These are phyloP conservation scores for Talaromyces sp. DNA, from an alignment of 2,329 filamentous ascomycete species.

Conservation along the genomic window DNA sequence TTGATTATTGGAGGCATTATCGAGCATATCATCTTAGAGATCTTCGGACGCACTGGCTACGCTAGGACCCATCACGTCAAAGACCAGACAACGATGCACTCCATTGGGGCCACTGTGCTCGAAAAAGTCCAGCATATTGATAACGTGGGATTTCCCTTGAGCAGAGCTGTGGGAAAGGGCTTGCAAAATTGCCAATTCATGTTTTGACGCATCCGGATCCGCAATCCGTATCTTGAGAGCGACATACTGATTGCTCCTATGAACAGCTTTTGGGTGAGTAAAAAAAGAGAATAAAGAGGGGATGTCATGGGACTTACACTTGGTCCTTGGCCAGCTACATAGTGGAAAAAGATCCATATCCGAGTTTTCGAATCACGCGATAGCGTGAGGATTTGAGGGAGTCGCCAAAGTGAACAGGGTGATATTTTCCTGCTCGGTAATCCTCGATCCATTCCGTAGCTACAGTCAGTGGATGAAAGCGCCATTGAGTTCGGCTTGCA, in stretches of 20 bases:
- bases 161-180: slow-evolving; percentile 13
- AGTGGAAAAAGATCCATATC: too few relatives aligned
- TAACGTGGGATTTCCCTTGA: slow-evolving; percentile 13
- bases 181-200: slow-evolving; percentile 15
- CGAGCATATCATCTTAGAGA: neutral
- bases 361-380: too few relatives aligned
- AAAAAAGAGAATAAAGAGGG: neutral
- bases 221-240: slow-evolving; percentile 28
- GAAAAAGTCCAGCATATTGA: slow-evolving; percentile 20
- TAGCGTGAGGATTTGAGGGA: too few relatives aligned
- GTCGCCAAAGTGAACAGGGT: too few relatives aligned
- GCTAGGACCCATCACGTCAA: slow-evolving; percentile 25
- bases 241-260: slow-evolving; percentile 18
- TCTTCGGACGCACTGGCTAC: slow-evolving; percentile 11
- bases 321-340: too few relatives aligned
- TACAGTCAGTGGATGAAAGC: too few relatives aligned
- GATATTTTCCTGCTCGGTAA: too few relatives aligned
- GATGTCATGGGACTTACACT: too few relatives aligned
- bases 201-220: slow-evolving; percentile 13
- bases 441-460: too few relatives aligned
- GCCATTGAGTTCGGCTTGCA: too few relatives aligned
- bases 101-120: slow-evolving; percentile 27
- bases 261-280: neutral
- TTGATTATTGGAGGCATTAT: slow-evolving; percentile 17
- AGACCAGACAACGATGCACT: slow-evolving; percentile 25